A percentile compares a stretch with the other conserved stretches of the same genome.
phyloP scores from a whole-genome alignment of 148 eudicot species.

The Arctostaphylos glauca region DNA sequence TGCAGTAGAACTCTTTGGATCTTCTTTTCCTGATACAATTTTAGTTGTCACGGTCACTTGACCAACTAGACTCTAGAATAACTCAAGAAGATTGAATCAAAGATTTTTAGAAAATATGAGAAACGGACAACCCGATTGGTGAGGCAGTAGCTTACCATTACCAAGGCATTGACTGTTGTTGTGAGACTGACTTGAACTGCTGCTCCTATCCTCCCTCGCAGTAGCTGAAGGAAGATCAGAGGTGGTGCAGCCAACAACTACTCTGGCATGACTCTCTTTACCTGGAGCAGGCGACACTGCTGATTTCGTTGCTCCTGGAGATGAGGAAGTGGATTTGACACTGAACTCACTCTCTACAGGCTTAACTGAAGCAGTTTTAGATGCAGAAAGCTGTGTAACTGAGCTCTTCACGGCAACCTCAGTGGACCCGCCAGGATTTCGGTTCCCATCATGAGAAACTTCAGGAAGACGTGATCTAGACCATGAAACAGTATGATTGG shows the following conservation, averaged over 20 bases:
- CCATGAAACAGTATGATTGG: constrained; percentile 63
- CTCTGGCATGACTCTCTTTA: constrained; percentile 31
- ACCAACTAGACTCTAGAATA: constrained; percentile 23
- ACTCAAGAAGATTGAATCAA: background rate
- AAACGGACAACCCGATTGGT: background rate
- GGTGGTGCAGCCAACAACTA: constrained; percentile 32
- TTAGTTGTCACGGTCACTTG: constrained; percentile 53
- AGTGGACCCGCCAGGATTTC: constrained; percentile 50
- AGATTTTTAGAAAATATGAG: background rate
- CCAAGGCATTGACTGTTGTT: constrained; percentile 47
- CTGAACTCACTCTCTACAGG: constrained; percentile 47
- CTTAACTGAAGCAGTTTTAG: constrained; percentile 53
- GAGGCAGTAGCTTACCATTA: background rate
- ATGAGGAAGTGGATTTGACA: constrained; percentile 42
- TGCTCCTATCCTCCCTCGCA: constrained; percentile 59
- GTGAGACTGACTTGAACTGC: constrained; percentile 78
- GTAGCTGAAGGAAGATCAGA: constrained; percentile 42
- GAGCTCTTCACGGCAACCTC: constrained; percentile 58
- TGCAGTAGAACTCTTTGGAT: constrained; percentile 53
- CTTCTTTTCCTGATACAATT: constrained; percentile 53
- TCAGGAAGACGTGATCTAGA: constrained; percentile 58
- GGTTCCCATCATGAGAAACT: constrained; percentile 46
- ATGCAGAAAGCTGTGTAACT: constrained; percentile 41
- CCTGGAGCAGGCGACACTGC: constrained; percentile 42
- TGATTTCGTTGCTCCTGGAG: constrained; percentile 39